Conservation (phyloP, 495 filamentous ascomycete genomes). For the Aspergillus hancockii region DNA sequence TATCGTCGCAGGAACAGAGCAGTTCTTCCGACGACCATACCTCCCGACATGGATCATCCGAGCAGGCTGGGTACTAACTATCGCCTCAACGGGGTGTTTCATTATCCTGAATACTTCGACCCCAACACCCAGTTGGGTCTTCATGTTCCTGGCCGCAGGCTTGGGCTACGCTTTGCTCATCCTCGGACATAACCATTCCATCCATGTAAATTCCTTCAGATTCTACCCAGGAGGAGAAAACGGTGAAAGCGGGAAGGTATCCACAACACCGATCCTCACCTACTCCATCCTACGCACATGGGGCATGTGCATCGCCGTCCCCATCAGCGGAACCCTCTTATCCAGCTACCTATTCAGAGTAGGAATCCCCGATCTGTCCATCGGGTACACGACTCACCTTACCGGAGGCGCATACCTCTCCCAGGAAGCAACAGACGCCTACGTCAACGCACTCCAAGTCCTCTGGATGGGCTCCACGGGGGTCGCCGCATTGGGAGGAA, state of each 20-base stretch:
- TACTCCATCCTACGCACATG: conserved; percentile 60
- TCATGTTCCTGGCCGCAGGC: conserved; percentile 54
- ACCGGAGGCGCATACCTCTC: neutral
- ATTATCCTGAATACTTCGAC: conserved; percentile 50
- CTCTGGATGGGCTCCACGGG: conserved; percentile 3
- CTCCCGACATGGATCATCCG: conserved; percentile 55
- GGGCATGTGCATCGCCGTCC: conserved; percentile 65
- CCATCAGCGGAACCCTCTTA: conserved; percentile 59
- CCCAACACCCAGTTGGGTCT: conserved; percentile 46
- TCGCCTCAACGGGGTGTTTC: conserved; percentile 49
- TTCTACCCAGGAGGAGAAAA: neutral
- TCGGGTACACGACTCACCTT: neutral
- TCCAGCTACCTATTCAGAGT: conserved; percentile 9
- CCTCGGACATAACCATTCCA: conserved; percentile 48
- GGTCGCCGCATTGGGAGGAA: neutral
- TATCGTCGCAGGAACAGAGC: conserved; percentile 37
- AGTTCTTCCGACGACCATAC: conserved; percentile 27
- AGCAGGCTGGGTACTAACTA: conserved; percentile 53
- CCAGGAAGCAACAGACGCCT: neutral
- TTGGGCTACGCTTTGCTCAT: conserved; percentile 58
- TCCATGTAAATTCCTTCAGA: conserved; percentile 37
- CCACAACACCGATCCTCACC: conserved; percentile 34
- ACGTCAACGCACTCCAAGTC: neutral
- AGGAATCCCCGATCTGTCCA: conserved; percentile 3
- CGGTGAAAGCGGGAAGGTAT: conserved; percentile 11